These are phyloP conservation scores for Tulasnella sp. DNA, from an alignment of 768 basidiomycete genomes.

Conservation along the genomic window DNA sequence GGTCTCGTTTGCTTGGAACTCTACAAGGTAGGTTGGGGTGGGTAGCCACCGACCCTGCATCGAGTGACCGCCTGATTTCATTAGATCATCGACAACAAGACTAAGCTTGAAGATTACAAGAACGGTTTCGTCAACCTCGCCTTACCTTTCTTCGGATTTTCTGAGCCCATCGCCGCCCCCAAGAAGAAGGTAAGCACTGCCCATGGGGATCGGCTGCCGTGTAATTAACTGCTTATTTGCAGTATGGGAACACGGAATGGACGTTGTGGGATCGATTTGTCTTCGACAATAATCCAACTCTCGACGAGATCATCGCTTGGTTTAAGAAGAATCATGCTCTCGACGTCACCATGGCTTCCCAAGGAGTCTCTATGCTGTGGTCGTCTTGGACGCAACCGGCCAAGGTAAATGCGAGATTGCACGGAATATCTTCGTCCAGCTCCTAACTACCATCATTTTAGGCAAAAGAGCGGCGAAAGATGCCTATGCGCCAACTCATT, in stretches of 20 bases:
- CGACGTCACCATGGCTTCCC: constrained; percentile 91
- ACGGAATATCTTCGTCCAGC: constrained; percentile 5
- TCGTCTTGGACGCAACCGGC: constrained; percentile 88
- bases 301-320: constrained; percentile 77
- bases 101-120: constrained; percentile 90
- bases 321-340: constrained; percentile 83
- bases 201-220: background rate
- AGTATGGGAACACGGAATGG: constrained; percentile 85
- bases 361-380: constrained; percentile 98
- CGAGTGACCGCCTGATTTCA: background rate
- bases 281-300: constrained; percentile 82
- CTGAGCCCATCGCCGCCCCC: constrained; percentile 85
- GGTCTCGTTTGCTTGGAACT: constrained; percentile 94
- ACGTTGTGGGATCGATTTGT: constrained; percentile 98
- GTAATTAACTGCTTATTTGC: background rate
- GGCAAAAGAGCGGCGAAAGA: constrained; percentile 71
- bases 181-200: constrained; percentile 61
- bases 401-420: constrained; percentile 58
- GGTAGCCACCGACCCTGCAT: background rate
- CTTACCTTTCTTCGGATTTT: constrained; percentile 98
- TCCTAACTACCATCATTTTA: background rate
- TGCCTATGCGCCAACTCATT: constrained; percentile 88
- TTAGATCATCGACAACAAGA: constrained; percentile 93
- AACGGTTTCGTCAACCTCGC: constrained; percentile 98
- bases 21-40: constrained; percentile 68